phyloP scores from a whole-genome alignment of 1,139 yeast genomes.

The Taphrina populina region DNA sequence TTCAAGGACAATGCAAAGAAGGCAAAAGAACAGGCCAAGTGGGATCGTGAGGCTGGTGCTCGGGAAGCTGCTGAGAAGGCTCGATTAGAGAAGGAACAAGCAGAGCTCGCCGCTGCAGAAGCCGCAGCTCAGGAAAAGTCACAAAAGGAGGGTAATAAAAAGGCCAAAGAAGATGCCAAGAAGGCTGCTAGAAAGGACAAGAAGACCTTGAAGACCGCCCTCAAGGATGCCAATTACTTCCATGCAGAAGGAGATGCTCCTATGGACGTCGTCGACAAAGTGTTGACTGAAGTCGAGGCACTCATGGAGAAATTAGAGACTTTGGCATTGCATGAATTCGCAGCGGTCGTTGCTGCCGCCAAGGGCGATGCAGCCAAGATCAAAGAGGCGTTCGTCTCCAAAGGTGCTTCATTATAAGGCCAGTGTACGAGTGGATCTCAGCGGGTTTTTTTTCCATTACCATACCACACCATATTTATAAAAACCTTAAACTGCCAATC shows the following conservation, averaged over 20 bases:
- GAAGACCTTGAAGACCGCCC: slow-evolving; percentile 81
- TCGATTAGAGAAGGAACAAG: slow-evolving; percentile 81
- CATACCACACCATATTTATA: too few relatives aligned
- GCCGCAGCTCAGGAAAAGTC: slow-evolving; percentile 60
- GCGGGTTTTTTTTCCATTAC: too few relatives aligned
- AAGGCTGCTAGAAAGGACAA: slow-evolving; percentile 96
- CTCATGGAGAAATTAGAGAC: slow-evolving; percentile 80
- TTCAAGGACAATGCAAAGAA: slow-evolving; percentile 94
- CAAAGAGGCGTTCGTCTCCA: slow-evolving; percentile 27
- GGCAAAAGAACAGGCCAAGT: slow-evolving; percentile 90
- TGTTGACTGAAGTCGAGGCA: slow-evolving; percentile 65
- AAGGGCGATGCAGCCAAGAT: slow-evolving; percentile 50
- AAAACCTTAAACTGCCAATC: too few relatives aligned
- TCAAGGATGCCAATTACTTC: slow-evolving; percentile 81
- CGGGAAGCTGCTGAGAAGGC: slow-evolving; percentile 92
- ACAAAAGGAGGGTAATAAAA: slow-evolving; percentile 76
- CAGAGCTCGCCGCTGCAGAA: slow-evolving; percentile 73
- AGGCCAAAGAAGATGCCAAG: slow-evolving; percentile 89
- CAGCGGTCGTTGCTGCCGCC: slow-evolving; percentile 51
- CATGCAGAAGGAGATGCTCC: slow-evolving; percentile 66
- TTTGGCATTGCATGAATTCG: slow-evolving; percentile 46
- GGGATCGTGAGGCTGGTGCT: slow-evolving; percentile 98
- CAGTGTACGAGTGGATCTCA: too few relatives aligned
- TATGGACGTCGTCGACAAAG: slow-evolving; percentile 55
- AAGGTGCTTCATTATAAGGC: slow-evolving; percentile 19